Conservation (phyloP, 1,284 basidiomycete genomes). For the Ganoderma meredithae region DNA sequence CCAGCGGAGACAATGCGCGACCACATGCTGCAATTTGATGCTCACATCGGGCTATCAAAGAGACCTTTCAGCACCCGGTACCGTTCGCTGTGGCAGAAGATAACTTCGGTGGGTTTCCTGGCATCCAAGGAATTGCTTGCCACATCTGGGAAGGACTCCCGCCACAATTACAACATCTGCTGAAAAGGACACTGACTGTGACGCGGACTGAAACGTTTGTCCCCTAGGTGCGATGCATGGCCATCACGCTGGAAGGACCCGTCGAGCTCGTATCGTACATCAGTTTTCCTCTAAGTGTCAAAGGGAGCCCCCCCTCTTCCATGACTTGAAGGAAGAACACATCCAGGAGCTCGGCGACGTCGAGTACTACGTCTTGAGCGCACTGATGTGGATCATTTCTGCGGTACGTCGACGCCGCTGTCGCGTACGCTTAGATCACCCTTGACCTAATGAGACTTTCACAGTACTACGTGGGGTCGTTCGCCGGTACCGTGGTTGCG, state of each 20-base stretch:
- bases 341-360: conserved; percentile 93
- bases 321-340: conserved; percentile 79
- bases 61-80: background rate
- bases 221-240: conserved; percentile 39
- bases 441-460: background rate
- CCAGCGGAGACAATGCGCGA: background rate
- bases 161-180: conserved; percentile 59
- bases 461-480: conserved; percentile 59
- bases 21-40: background rate
- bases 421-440: background rate
- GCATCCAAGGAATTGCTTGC: background rate
- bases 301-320: conserved; percentile 87
- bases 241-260: conserved; percentile 41
- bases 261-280: conserved; percentile 79
- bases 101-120: background rate
- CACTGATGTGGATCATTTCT: conserved; percentile 66
- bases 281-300: conserved; percentile 74
- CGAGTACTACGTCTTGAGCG: conserved; percentile 88
- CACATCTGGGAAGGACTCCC: conserved; percentile 54
- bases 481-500: conserved; percentile 54
- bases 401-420: conserved; percentile 31
- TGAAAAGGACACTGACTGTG: conserved; percentile 78
- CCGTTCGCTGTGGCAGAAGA: background rate
- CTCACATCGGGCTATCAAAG: background rate
- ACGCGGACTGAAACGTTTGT: conserved; percentile 74